These are phyloP conservation scores for Auxenochlorella protothecoides DNA, from an alignment of 139 green algal species.

Conservation along the genomic window DNA sequence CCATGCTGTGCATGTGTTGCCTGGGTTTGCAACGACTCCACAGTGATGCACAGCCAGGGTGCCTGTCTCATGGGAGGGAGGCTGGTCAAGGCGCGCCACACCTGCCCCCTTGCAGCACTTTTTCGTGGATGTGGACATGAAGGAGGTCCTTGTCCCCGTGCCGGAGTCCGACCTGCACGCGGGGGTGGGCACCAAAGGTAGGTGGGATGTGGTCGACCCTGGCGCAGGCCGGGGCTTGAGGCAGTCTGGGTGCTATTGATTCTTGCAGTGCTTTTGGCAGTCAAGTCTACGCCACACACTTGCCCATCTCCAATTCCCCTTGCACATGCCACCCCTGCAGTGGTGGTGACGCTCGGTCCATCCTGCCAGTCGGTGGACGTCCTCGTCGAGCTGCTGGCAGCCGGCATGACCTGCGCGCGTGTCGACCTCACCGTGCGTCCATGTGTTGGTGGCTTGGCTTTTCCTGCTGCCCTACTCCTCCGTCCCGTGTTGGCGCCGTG, in stretches of 20 bases:
- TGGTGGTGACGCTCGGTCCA: conserved; percentile 68
- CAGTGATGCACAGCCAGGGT: too few species aligned
- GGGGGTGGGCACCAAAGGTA: conserved; percentile 19
- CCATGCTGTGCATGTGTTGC: too few species aligned
- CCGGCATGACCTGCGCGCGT: conserved; percentile 56
- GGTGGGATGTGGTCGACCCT: neutral
- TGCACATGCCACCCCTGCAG: conserved; percentile 11
- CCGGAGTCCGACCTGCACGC: conserved; percentile 5
- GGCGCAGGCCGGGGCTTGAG: too few species aligned
- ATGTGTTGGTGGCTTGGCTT: neutral
- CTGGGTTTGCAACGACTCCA: too few species aligned
- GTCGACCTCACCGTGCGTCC: conserved; percentile 67
- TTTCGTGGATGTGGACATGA: conserved; percentile 29
- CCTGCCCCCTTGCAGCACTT: conserved; percentile 4
- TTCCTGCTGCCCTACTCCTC: neutral
- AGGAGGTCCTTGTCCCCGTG: conserved; percentile 13
- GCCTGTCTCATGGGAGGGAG: too few species aligned
- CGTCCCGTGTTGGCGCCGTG: too few species aligned
- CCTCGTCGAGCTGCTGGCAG: conserved; percentile 46
- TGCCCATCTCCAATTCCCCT: neutral
- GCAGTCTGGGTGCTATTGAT: neutral
- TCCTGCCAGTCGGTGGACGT: conserved; percentile 47
- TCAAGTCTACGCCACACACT: neutral
- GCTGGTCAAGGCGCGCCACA: neutral
- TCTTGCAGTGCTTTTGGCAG: neutral